These are phyloP conservation scores for Moricandia moricandioides DNA, from an alignment of 345 rosid genomes.

Conservation along the genomic window DNA sequence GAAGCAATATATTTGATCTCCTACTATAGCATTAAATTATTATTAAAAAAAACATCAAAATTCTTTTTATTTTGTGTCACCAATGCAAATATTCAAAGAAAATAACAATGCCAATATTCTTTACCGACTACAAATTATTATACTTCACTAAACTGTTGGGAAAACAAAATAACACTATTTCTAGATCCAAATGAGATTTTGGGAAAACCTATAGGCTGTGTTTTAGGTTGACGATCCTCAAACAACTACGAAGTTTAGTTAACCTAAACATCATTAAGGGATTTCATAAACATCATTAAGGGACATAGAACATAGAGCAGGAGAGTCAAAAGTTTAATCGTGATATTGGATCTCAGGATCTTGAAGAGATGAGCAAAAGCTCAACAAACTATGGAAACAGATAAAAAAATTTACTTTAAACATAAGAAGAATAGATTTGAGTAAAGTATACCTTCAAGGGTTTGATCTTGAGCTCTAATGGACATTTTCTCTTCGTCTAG, in stretches of 20 bases:
- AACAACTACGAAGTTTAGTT: background rate
- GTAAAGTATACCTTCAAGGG: conserved; percentile 18
- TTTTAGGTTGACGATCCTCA: background rate
- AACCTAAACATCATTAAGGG: too few relatives aligned
- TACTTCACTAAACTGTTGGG: background rate
- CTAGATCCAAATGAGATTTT: conserved; percentile 24
- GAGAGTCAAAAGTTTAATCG: background rate
- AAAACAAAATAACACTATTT: background rate
- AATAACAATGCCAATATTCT: background rate
- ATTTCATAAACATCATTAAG: too few relatives aligned
- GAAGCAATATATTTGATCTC: background rate
- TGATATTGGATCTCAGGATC: conserved; percentile 16
- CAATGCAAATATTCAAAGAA: too few relatives aligned
- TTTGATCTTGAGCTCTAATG: conserved; percentile 34
- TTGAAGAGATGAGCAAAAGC: conserved; percentile 4
- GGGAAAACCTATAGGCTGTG: background rate
- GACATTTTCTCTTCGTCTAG: conserved; percentile 29
- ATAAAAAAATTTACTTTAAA: background rate
- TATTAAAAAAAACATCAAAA: background rate
- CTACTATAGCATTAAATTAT: background rate
- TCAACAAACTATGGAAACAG: background rate
- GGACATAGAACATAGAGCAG: background rate
- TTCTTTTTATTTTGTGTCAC: background rate
- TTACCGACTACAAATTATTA: background rate
- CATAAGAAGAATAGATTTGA: background rate